Evolutionary conservation across 2,329 filamentous ascomycete species (phyloP).

Genomic region (Fusarium citri): DNA sequence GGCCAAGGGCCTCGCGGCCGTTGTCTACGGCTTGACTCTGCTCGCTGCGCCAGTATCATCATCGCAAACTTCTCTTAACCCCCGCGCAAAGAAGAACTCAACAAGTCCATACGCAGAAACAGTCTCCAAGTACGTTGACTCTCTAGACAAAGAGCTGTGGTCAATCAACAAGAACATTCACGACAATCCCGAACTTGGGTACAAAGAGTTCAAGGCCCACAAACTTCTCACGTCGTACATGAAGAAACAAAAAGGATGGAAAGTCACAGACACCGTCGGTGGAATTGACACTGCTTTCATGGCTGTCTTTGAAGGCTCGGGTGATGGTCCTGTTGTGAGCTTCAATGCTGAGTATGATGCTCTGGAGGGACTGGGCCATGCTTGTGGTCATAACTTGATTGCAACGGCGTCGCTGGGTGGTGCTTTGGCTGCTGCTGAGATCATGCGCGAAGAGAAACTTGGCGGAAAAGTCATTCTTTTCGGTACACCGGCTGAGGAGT

Average conservation of each 20-base stretch:
- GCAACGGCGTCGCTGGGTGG: conserved; percentile 33
- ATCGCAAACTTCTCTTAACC: neutral
- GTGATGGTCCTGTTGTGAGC: conserved; percentile 53
- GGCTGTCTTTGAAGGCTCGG: conserved; percentile 54
- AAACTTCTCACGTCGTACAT: conserved; percentile 54
- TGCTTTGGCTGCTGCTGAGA: conserved; percentile 32
- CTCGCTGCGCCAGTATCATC: neutral
- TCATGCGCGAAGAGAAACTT: conserved; percentile 35
- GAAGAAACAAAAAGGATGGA: conserved; percentile 50
- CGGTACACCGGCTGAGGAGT: conserved; percentile 40
- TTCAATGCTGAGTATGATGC: conserved; percentile 56
- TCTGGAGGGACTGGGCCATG: conserved; percentile 32
- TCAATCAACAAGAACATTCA: conserved; percentile 57
- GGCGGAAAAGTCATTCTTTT: conserved; percentile 36
- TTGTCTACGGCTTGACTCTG: conserved; percentile 5
- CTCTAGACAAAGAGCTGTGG: conserved; percentile 35
- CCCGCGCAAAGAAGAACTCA: conserved; percentile 28
- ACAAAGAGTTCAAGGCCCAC: conserved; percentile 57
- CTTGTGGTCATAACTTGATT: conserved; percentile 41
- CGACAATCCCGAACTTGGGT: conserved; percentile 58
- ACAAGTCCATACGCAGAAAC: conserved; percentile 22
- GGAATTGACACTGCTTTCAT: conserved; percentile 58
- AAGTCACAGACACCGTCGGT: conserved; percentile 55
- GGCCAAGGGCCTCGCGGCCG: conserved; percentile 14
- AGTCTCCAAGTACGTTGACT: conserved; percentile 35